These are phyloP conservation scores for Chondrostereum purpureum DNA, from an alignment of 1,284 basidiomycete genomes.

Conservation along the genomic window DNA sequence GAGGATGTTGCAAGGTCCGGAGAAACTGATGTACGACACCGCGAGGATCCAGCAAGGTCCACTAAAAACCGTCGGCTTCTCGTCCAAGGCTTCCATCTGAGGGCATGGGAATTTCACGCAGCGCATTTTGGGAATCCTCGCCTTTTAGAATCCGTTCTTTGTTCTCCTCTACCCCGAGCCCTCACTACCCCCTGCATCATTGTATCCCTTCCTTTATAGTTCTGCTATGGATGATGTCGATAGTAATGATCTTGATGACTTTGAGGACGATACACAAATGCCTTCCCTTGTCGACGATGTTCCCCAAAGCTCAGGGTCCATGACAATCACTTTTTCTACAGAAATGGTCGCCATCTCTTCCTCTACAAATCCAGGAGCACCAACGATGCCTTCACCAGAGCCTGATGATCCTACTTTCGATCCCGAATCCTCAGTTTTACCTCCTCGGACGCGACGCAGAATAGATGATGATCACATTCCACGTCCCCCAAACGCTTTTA, in stretches of 20 bases:
- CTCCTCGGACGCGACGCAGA: conserved; percentile 8
- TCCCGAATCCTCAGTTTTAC: conserved; percentile 1
- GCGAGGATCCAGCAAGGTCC: too few relatives aligned
- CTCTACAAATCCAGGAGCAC: not conserved
- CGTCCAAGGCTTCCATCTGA: not conserved
- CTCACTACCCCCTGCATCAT: too few relatives aligned
- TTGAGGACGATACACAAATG: not conserved
- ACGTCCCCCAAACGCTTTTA: conserved; percentile 91
- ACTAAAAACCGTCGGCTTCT: not conserved
- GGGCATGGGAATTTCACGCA: not conserved
- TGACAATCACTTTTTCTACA: not conserved
- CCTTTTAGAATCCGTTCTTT: not conserved
- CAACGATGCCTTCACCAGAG: not conserved
- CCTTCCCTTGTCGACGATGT: not conserved
- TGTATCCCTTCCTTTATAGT: not conserved
- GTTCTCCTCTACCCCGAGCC: not conserved
- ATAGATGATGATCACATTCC: conserved; percentile 60
- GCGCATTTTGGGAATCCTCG: not conserved
- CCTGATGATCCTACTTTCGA: not conserved
- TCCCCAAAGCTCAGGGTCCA: not conserved
- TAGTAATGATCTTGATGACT: not conserved
- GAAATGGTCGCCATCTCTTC: not conserved
- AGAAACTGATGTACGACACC: too few relatives aligned
- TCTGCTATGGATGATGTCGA: not conserved
- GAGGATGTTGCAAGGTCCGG: too few relatives aligned